Conservation (phyloP, 306 rosid genomes). For the Ormosia semicastrata region DNA sequence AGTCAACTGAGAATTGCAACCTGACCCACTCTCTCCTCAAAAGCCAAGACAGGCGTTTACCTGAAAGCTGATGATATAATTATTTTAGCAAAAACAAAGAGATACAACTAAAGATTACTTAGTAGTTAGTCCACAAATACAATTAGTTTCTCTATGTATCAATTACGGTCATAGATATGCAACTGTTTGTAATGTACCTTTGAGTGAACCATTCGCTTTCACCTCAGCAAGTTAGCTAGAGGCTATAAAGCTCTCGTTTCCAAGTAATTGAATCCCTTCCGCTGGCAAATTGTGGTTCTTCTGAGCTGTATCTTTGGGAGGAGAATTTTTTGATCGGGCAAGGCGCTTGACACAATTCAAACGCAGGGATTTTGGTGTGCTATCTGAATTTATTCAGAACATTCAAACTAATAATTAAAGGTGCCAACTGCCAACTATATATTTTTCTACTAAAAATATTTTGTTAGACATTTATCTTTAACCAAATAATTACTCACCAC, state of each 20-base stretch:
- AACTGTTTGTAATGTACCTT: slow-evolving; percentile 16
- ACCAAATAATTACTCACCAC: slow-evolving; percentile 37
- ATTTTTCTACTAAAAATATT: background rate
- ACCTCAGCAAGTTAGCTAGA: slow-evolving; percentile 5
- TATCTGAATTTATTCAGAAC: slow-evolving; percentile 31
- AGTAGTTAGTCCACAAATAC: background rate
- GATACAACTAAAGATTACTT: background rate
- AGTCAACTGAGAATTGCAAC: background rate
- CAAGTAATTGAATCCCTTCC: slow-evolving; percentile 25
- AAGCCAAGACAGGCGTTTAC: background rate
- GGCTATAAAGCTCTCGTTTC: slow-evolving; percentile 16
- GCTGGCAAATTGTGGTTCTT: slow-evolving; percentile 8
- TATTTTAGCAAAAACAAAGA: background rate
- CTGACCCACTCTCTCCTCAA: slow-evolving; percentile 6
- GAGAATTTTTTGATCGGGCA: slow-evolving; percentile 44
- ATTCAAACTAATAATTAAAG: background rate
- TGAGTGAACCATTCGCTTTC: slow-evolving; percentile 23
- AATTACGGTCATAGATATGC: background rate
- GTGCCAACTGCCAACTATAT: background rate
- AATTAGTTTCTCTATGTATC: background rate
- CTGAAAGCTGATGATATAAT: slow-evolving; percentile 31
- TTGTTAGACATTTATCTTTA: background rate
- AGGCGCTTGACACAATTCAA: slow-evolving; percentile 64
- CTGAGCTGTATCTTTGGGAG: slow-evolving; percentile 19
- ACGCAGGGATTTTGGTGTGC: slow-evolving; percentile 42